Evolutionary conservation across 805 yeast genomes (phyloP).

Genomic region (Soucietia sequanensis): DNA sequence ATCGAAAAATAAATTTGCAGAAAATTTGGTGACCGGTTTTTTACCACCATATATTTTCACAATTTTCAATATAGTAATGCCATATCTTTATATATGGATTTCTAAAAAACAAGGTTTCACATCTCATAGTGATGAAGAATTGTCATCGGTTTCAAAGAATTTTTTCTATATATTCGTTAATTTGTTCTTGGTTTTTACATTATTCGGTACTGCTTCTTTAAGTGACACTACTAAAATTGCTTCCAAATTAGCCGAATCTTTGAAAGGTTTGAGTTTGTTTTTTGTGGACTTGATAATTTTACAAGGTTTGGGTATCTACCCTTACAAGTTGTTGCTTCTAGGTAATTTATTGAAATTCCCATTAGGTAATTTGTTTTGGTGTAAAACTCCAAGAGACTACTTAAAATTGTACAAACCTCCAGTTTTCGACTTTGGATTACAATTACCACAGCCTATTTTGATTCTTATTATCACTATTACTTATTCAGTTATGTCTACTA

Average conservation of each 20-base stretch:
- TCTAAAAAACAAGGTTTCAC: conserved; percentile 85
- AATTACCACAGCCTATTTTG: conserved; percentile 87
- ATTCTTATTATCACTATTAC: conserved; percentile 81
- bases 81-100: conserved; percentile 81
- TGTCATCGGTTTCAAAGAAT: conserved; percentile 86
- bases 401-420: conserved; percentile 80
- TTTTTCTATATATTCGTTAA: conserved; percentile 94
- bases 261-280: conserved; percentile 76
- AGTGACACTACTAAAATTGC: conserved; percentile 92
- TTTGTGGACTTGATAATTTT: conserved; percentile 83
- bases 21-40: conserved; percentile 79
- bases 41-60: conserved; percentile 92
- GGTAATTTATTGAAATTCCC: conserved; percentile 80
- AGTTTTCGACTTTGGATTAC: conserved; percentile 86
- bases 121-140: conserved; percentile 89
- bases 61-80: conserved; percentile 74
- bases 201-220: conserved; percentile 88
- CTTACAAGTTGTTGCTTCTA: conserved; percentile 76
- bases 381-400: conserved; percentile 83
- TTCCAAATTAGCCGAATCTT: conserved; percentile 76
- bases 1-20: conserved; percentile 65
- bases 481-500: conserved; percentile 87
- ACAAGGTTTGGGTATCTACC: conserved; percentile 87
- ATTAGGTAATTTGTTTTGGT: conserved; percentile 48
- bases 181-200: conserved; percentile 87